phyloP scores from a whole-genome alignment of 495 filamentous ascomycete species.

The Haplographium delicatum region DNA sequence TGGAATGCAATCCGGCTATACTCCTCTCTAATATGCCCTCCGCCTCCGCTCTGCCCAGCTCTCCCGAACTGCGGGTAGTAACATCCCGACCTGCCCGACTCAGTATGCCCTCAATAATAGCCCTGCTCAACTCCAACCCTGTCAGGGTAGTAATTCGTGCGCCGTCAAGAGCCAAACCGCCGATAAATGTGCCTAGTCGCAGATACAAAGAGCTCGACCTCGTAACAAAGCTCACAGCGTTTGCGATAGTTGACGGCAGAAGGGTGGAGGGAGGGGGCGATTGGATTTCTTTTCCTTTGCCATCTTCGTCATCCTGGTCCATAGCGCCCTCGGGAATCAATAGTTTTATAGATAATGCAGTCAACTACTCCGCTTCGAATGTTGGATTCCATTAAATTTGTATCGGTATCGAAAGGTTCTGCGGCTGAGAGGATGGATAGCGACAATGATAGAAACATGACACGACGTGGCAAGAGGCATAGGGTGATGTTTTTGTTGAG shows the following conservation, averaged over 20 bases:
- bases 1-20: constrained; percentile 56
- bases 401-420: too few species aligned
- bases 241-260: constrained; percentile 61
- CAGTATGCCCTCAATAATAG: constrained; percentile 61
- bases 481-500: too few species aligned
- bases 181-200: constrained; percentile 63
- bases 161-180: constrained; percentile 58
- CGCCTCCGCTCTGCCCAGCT: constrained; percentile 53
- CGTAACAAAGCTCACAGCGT: constrained; percentile 61
- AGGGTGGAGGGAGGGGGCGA: constrained; percentile 41
- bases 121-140: constrained; percentile 61
- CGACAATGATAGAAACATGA: too few species aligned
- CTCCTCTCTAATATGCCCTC: constrained; percentile 58
- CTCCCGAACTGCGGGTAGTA: constrained; percentile 44
- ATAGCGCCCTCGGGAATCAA: neutral
- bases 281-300: constrained; percentile 5
- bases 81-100: constrained; percentile 66
- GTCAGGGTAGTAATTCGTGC: constrained; percentile 65
- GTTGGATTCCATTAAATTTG: neutral
- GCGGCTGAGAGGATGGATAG: too few species aligned
- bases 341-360: neutral
- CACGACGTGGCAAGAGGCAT: too few species aligned
- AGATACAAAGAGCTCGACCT: constrained; percentile 65
- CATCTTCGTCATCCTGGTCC: constrained; percentile 24
- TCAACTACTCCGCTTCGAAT: neutral